Evolutionary conservation across 139 green algal species (phyloP).

Genomic region (Chlorella vulgaris): DNA sequence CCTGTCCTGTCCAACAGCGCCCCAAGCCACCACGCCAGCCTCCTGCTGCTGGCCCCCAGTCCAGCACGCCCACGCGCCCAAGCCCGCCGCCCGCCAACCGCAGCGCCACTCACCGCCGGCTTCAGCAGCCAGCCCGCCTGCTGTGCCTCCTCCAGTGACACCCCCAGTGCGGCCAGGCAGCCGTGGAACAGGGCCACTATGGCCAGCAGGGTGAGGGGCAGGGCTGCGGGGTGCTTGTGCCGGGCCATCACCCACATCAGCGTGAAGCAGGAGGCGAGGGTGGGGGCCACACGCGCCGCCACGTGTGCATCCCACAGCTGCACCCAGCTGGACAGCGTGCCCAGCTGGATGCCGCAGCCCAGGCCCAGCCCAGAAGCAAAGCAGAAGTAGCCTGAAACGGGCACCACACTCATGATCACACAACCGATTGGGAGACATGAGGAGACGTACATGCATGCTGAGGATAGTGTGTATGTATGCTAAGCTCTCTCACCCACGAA

Average conservation of each 20-base stretch:
- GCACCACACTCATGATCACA: no score
- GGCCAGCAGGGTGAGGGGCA: constrained; percentile 56
- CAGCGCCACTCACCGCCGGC: constrained; percentile 1
- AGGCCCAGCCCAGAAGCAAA: constrained; percentile 14
- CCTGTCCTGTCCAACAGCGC: neutral
- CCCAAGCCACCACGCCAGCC: no score
- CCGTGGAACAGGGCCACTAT: constrained; percentile 63
- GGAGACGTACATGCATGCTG: neutral
- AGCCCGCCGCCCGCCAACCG: no score
- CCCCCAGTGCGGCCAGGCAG: constrained; percentile 47
- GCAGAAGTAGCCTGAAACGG: constrained; percentile 25
- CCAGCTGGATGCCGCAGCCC: constrained; percentile 24
- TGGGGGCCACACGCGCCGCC: constrained; percentile 48
- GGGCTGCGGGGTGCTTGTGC: constrained; percentile 54
- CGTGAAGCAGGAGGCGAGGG: constrained; percentile 33
- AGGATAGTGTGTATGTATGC: neutral
- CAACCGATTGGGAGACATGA: neutral
- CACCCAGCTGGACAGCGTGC: neutral
- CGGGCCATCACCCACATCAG: constrained; percentile 58
- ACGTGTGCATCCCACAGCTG: constrained; percentile 19
- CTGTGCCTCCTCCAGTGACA: constrained; percentile 58
- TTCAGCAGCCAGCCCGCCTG: constrained; percentile 64
- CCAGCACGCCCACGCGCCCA: no score
- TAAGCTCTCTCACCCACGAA: constrained; percentile 43
- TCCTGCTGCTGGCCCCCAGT: no score